These are phyloP conservation scores for Sophora flavescens DNA, from an alignment of 306 rosid species.

Conservation along the genomic window DNA sequence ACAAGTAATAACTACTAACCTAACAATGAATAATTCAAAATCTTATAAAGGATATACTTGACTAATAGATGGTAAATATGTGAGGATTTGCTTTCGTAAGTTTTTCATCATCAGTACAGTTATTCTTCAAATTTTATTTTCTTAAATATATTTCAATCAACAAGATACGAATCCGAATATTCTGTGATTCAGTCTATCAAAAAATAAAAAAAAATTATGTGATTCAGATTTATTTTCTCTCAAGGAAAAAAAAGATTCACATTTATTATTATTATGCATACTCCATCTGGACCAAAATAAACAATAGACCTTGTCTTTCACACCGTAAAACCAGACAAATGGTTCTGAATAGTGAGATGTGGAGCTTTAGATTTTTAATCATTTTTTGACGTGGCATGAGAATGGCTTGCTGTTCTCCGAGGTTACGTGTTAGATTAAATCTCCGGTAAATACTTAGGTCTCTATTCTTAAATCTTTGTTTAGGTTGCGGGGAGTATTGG, in stretches of 20 bases:
- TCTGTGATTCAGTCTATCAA: neutral
- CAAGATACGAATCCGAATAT: neutral
- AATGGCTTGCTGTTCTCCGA: neutral
- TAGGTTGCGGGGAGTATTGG: neutral
- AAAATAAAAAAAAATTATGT: too few species aligned
- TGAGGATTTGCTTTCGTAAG: neutral
- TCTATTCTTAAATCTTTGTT: too few species aligned
- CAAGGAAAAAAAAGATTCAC: too few species aligned
- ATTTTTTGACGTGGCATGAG: conserved; percentile 1
- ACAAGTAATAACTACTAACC: too few species aligned
- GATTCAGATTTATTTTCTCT: too few species aligned
- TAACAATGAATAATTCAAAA: neutral
- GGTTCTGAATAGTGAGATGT: neutral
- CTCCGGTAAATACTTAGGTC: too few species aligned
- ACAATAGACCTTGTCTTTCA: neutral
- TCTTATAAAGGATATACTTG: neutral
- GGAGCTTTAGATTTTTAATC: neutral
- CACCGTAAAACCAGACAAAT: neutral
- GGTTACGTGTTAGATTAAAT: conserved; percentile 33
- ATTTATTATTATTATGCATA: neutral
- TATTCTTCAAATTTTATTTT: too few species aligned
- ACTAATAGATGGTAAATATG: neutral
- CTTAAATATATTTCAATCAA: too few species aligned
- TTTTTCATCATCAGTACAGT: neutral
- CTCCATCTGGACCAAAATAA: neutral